These are phyloP conservation scores for Tetracentron sinense DNA, from an alignment of 164 flowering plant species.

Conservation along the genomic window DNA sequence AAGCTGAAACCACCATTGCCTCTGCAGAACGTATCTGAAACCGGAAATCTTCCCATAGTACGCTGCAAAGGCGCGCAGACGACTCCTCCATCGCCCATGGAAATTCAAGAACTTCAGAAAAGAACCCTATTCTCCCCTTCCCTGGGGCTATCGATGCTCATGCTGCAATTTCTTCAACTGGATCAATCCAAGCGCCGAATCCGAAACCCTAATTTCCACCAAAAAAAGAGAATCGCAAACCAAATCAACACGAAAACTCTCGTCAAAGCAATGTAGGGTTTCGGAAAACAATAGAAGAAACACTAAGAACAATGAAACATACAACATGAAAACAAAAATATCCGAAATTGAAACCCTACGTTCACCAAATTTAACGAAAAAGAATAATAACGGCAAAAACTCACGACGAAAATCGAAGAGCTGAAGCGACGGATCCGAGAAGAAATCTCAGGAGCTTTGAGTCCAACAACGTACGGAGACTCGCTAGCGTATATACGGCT, in stretches of 20 bases:
- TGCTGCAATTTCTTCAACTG: slow-evolving; percentile 39
- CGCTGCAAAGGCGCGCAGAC: slow-evolving; percentile 88
- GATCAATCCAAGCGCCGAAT: slow-evolving; percentile 20
- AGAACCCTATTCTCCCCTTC: slow-evolving; percentile 62
- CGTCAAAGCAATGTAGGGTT: slow-evolving; percentile 40
- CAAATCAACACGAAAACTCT: slow-evolving; percentile 10
- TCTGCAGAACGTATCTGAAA: slow-evolving; percentile 56
- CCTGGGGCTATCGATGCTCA: slow-evolving; percentile 91
- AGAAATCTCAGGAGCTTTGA: slow-evolving; percentile 7
- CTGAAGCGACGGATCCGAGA: slow-evolving; percentile 7
- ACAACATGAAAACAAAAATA: neutral
- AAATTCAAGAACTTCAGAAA: slow-evolving; percentile 25
- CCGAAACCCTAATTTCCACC: slow-evolving; percentile 39
- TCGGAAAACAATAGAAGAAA: neutral
- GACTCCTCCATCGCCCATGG: slow-evolving; percentile 99
- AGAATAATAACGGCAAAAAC: slow-evolving; percentile 1
- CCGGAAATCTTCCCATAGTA: slow-evolving; percentile 67
- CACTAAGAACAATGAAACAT: slow-evolving; percentile 1
- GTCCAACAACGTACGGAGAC: neutral
- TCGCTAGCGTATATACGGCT: slow-evolving; percentile 16
- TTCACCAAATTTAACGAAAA: slow-evolving; percentile 4
- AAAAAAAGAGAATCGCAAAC: slow-evolving; percentile 13
- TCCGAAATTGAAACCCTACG: slow-evolving; percentile 18
- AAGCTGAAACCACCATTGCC: slow-evolving; percentile 43
- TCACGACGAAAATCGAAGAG: slow-evolving; percentile 10